A percentile compares a stretch with the other conserved stretches of the same genome.
Conservation (phyloP, 371 early-diverging fungal species). For the Apophysomyces ossiformis region DNA sequence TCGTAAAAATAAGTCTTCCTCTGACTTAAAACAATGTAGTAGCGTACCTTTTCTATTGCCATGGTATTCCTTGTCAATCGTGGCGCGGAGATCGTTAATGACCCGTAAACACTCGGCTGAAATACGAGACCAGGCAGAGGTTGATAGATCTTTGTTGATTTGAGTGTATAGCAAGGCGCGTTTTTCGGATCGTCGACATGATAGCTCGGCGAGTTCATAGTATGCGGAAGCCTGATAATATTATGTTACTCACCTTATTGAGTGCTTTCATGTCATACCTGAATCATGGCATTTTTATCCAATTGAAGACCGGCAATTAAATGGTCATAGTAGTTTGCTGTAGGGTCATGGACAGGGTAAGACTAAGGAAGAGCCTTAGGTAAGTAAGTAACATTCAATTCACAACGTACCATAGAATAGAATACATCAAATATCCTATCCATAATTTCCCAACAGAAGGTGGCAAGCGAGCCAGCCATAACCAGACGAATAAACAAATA, state of each 20-base stretch:
- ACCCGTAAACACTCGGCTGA: conserved; percentile 45
- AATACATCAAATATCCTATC: conserved; percentile 51
- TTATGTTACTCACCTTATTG: neutral
- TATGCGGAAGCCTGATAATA: conserved; percentile 40
- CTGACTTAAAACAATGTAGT: neutral
- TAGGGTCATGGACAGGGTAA: conserved; percentile 4
- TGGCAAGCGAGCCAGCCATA: conserved; percentile 40
- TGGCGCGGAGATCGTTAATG: conserved; percentile 32
- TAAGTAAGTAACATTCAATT: neutral
- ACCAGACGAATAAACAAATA: conserved; percentile 45
- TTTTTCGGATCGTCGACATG: conserved; percentile 33
- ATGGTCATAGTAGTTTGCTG: conserved; percentile 36
- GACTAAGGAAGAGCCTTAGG: neutral
- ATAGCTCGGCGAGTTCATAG: conserved; percentile 49
- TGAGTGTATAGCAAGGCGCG: conserved; percentile 44
- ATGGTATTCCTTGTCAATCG: conserved; percentile 37
- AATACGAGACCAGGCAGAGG: conserved; percentile 54
- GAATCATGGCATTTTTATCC: conserved; percentile 17
- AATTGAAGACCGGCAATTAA: conserved; percentile 41
- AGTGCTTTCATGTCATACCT: conserved; percentile 13
- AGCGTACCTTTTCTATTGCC: conserved; percentile 28
- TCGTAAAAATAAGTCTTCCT: neutral
- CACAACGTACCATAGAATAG: conserved; percentile 29
- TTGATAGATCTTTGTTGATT: conserved; percentile 31
- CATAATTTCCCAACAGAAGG: conserved; percentile 40